Conservation (phyloP, 129 eudicot species). For the Artemisia tridentata region DNA sequence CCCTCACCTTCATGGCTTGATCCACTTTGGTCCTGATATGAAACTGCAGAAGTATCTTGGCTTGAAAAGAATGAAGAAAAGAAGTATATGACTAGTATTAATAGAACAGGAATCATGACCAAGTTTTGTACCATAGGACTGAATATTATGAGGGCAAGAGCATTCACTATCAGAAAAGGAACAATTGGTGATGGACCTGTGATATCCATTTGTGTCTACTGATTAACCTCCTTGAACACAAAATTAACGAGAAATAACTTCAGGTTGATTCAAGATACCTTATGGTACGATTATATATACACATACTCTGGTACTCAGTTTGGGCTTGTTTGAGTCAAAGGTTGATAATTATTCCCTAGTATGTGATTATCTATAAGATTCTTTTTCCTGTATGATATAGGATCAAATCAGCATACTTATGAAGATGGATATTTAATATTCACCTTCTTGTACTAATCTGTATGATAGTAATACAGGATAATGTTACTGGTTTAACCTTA, state of each 20-base stretch:
- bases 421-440: background rate
- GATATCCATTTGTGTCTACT: conserved; percentile 29
- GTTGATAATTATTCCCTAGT: conserved; percentile 9
- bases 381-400: conserved; percentile 22
- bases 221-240: background rate
- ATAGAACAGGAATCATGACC: background rate
- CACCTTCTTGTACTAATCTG: conserved; percentile 14
- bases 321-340: background rate
- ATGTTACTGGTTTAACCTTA: background rate
- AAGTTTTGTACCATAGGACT: conserved; percentile 33
- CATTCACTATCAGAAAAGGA: conserved; percentile 49
- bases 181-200: conserved; percentile 52
- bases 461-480: conserved; percentile 5
- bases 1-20: conserved; percentile 39
- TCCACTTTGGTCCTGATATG: conserved; percentile 22
- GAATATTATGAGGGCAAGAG: conserved; percentile 39
- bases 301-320: background rate
- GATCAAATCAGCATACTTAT: background rate
- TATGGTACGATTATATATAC: conserved; percentile 4
- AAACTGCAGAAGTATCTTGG: background rate
- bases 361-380: conserved; percentile 17
- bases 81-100: conserved; percentile 38
- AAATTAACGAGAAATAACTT: background rate
- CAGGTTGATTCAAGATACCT: conserved; percentile 3
- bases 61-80: conserved; percentile 30